phyloP scores from a whole-genome alignment of 176 grass and related monocot genomes.

The Avena sativa region DNA sequence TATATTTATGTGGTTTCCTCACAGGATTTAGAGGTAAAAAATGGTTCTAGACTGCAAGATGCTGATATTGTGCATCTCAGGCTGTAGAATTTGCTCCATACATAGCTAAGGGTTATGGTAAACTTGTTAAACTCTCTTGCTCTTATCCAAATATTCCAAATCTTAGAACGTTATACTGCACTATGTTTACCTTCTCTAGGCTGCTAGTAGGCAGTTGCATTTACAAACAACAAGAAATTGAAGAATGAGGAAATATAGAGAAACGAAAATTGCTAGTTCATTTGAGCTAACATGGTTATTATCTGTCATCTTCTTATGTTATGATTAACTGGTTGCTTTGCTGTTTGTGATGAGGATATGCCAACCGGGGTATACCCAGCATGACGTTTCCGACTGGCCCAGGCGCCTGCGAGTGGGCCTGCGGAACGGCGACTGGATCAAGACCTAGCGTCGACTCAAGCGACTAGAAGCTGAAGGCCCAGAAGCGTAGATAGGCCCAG shows the following conservation, averaged over 20 bases:
- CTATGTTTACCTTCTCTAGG: background rate
- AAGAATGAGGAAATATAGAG: no score
- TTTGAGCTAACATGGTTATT: background rate
- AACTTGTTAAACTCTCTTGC: background rate
- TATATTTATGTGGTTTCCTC: background rate
- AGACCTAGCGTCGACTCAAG: no score
- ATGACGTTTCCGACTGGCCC: no score
- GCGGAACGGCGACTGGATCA: no score
- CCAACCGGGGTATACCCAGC: no score
- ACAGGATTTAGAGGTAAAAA: background rate
- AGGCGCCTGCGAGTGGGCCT: no score
- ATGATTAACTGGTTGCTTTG: no score
- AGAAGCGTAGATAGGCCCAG: no score
- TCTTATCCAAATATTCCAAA: background rate
- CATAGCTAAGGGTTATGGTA: background rate
- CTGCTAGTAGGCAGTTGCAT: background rate
- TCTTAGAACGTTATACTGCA: background rate
- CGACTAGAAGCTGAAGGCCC: no score
- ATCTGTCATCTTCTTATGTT: background rate
- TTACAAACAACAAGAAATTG: background rate
- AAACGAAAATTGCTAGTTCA: background rate
- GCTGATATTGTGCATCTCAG: background rate
- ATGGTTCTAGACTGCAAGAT: background rate
- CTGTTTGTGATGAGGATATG: no score
- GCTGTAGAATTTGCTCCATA: background rate